Percentiles rank a stretch among this genome's conserved stretches.
phyloP scores from a whole-genome alignment of 441 rosid genomes.

The Cnidoscolus chayamansa region DNA sequence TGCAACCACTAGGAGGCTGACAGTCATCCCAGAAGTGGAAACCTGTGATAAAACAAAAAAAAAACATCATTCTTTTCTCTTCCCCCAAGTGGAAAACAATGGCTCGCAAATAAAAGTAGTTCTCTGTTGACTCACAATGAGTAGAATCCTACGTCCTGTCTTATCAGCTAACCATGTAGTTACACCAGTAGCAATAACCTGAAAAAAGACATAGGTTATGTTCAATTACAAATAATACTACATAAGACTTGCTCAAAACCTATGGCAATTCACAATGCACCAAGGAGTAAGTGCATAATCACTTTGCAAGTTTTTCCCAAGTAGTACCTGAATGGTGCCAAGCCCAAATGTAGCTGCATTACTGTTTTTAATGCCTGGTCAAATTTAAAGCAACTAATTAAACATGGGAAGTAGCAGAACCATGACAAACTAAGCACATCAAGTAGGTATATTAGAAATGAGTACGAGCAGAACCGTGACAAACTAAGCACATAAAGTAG shows the following conservation, averaged over 20 bases:
- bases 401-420: background rate
- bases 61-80: constrained; percentile 4
- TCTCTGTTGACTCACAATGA: constrained; percentile 55
- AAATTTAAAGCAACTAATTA: constrained; percentile 23
- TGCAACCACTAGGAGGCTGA: constrained; percentile 66
- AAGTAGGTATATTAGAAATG: background rate
- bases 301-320: background rate
- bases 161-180: constrained; percentile 81
- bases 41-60: constrained; percentile 38
- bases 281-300: background rate
- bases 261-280: background rate
- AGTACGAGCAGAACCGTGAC: background rate
- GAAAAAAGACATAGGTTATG: constrained; percentile 6
- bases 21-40: constrained; percentile 71
- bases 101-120: background rate
- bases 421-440: background rate
- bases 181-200: constrained; percentile 82
- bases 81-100: constrained; percentile 10
- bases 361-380: constrained; percentile 73
- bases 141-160: constrained; percentile 82
- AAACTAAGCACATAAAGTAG: background rate
- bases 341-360: constrained; percentile 75
- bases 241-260: background rate
- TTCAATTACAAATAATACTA: background rate
- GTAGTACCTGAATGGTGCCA: constrained; percentile 80